Conservation (phyloP, 1,284 basidiomycete species). For the Naganishia liquefaciens region DNA sequence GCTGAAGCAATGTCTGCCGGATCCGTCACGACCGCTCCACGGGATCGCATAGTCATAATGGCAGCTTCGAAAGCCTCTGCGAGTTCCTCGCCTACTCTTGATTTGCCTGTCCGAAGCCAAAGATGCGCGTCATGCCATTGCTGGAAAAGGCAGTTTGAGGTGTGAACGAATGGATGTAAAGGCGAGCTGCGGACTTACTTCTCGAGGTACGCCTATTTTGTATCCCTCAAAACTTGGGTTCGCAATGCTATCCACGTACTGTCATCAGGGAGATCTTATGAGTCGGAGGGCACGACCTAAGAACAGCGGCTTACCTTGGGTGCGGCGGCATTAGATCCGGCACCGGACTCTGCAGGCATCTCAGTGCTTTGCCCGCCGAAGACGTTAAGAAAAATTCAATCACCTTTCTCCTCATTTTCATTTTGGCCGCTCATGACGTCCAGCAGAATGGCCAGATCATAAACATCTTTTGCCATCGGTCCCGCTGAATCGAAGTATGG, state of each 20-base stretch:
- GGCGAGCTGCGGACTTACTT: neutral
- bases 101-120: neutral
- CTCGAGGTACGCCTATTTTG: conserved; percentile 12
- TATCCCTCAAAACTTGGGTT: conserved; percentile 1
- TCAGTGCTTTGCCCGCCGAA: neutral
- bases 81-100: conserved; percentile 25
- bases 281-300: too few species aligned
- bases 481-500: conserved; percentile 24
- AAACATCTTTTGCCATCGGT: conserved; percentile 14
- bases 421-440: conserved; percentile 14
- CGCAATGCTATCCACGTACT: conserved; percentile 20
- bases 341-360: neutral
- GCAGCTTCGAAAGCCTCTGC: conserved; percentile 30
- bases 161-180: neutral
- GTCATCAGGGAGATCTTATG: neutral
- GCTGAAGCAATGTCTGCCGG: conserved; percentile 33
- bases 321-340: too few species aligned
- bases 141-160: neutral
- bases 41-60: conserved; percentile 23
- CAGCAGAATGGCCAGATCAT: conserved; percentile 16
- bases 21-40: conserved; percentile 31
- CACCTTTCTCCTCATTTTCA: neutral
- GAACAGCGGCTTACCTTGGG: too few species aligned
- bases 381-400: too few species aligned
- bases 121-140: conserved; percentile 18